Conservation (phyloP, 177 flowering plant species). For the Vitis hybrid region DNA sequence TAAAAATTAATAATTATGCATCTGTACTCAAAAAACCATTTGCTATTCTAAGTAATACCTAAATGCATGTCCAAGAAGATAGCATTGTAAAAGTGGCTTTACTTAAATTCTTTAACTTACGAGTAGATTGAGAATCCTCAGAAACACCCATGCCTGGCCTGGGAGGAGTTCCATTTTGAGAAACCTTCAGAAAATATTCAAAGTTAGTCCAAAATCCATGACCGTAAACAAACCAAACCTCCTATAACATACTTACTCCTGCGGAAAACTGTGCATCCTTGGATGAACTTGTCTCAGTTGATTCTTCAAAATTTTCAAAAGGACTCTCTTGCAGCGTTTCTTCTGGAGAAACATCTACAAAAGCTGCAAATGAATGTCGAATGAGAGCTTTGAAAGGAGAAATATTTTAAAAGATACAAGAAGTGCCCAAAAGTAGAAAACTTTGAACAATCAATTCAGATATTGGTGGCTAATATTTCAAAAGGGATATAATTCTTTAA, state of each 20-base stretch:
- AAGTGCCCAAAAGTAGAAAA: no score
- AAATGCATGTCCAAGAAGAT: no score
- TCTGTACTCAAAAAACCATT: no score
- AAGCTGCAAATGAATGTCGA: constrained; percentile 49
- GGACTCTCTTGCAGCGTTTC: constrained; percentile 50
- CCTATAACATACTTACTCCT: constrained; percentile 37
- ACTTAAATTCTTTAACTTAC: constrained; percentile 33
- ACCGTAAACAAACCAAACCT: constrained; percentile 3
- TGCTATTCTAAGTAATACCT: no score
- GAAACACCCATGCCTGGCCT: constrained; percentile 31
- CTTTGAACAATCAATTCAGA: no score
- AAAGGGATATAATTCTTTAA: no score
- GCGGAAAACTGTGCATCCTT: constrained; percentile 33
- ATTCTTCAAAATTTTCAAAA: constrained; percentile 47
- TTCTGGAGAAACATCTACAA: constrained; percentile 90
- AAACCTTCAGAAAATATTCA: constrained; percentile 40
- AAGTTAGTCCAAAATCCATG: neutral
- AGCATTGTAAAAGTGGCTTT: no score
- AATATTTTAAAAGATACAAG: neutral
- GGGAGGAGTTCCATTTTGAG: constrained; percentile 67
- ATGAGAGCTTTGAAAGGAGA: neutral
- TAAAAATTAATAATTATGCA: no score
- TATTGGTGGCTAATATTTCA: no score
- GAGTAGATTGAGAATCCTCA: constrained; percentile 36
- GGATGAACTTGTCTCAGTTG: constrained; percentile 34